Conservation (phyloP, 108 stramenopile genomes). For the Stephanodiscus minutulus region DNA sequence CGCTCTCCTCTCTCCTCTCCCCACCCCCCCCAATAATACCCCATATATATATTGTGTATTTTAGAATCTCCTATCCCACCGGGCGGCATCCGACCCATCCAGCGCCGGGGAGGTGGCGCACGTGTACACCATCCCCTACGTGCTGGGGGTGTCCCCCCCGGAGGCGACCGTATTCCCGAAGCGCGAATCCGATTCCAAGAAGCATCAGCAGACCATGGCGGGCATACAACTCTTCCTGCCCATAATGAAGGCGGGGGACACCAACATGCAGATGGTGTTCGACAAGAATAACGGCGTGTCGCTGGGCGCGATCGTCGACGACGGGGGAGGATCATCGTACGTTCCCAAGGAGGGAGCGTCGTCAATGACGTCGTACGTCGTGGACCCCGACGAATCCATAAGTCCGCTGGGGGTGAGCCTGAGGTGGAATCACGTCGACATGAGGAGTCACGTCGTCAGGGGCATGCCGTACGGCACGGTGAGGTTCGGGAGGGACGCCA, state of each 20-base stretch:
- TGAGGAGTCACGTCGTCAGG: slow-evolving; percentile 78
- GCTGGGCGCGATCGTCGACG: slow-evolving; percentile 27
- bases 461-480: slow-evolving; percentile 91
- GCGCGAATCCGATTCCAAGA: slow-evolving; percentile 22
- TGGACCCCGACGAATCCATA: slow-evolving; percentile 29
- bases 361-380: slow-evolving; percentile 31
- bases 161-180: slow-evolving; percentile 51
- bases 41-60: neutral
- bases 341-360: slow-evolving; percentile 5
- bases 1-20: too few species aligned
- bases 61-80: slow-evolving; percentile 72
- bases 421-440: slow-evolving; percentile 64
- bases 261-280: slow-evolving; percentile 54
- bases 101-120: slow-evolving; percentile 50
- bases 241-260: slow-evolving; percentile 19
- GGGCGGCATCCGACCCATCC: slow-evolving; percentile 55
- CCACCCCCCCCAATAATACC: too few species aligned
- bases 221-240: slow-evolving; percentile 62
- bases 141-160: slow-evolving; percentile 70
- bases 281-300: slow-evolving; percentile 40
- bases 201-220: slow-evolving; percentile 50
- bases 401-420: slow-evolving; percentile 74
- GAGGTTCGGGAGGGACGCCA: slow-evolving; percentile 35
- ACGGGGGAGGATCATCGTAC: neutral
- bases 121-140: slow-evolving; percentile 79